Percentiles rank a stretch among this genome's conserved stretches.
Conservation (phyloP, 768 basidiomycete species). For the Kwoniella mangroviensis region DNA sequence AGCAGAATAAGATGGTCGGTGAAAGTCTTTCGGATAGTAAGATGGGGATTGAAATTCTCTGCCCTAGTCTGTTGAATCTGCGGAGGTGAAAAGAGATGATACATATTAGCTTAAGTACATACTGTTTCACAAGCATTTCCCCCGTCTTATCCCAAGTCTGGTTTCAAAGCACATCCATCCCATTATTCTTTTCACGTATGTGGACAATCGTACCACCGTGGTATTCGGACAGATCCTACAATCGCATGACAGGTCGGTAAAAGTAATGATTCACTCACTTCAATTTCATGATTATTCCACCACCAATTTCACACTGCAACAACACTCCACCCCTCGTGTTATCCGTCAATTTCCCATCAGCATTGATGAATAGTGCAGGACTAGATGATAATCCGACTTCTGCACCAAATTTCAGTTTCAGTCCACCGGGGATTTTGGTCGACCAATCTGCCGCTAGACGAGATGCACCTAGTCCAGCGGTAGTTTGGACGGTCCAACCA, state of each 20-base stretch:
- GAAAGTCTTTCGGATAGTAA: conserved; percentile 56
- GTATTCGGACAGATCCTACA: not conserved
- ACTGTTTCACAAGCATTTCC: not conserved
- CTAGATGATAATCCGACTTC: conserved; percentile 39
- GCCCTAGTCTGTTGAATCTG: conserved; percentile 58
- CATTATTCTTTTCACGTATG: too few relatives aligned
- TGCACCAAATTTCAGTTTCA: conserved; percentile 53
- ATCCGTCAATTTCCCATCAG: conserved; percentile 56
- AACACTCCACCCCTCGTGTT: conserved; percentile 51
- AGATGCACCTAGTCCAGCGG: conserved; percentile 43
- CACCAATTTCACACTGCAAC: conserved; percentile 45
- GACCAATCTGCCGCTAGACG: conserved; percentile 51
- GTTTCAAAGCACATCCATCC: too few relatives aligned
- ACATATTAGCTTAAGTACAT: not conserved
- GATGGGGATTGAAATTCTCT: conserved; percentile 54
- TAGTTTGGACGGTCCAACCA: conserved; percentile 55
- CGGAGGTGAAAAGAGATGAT: not conserved
- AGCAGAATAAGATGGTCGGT: conserved; percentile 48
- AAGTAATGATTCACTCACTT: conserved; percentile 32
- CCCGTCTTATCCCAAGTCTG: not conserved
- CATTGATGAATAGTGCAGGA: conserved; percentile 51
- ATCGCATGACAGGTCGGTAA: not conserved
- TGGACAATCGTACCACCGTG: not conserved
- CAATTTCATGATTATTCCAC: conserved; percentile 53
- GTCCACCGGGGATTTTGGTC: conserved; percentile 48